These are phyloP conservation scores for Rhizopus stolonifer DNA, from an alignment of 371 early-diverging fungal genomes.

Conservation along the genomic window DNA sequence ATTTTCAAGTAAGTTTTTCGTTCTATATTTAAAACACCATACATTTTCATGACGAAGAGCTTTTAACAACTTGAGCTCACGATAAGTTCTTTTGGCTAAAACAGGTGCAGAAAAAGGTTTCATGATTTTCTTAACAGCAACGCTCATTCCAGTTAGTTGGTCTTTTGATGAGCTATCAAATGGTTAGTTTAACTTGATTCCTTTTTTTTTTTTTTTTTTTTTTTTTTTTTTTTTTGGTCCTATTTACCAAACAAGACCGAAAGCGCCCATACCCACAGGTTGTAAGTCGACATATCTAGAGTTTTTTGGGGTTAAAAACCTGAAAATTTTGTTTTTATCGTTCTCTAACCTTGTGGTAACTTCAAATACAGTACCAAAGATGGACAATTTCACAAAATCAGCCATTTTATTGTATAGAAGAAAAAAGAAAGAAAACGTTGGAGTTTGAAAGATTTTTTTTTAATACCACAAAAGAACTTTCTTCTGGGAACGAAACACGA, in stretches of 20 bases:
- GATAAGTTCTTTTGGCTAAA: constrained; percentile 89
- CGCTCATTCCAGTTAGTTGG: constrained; percentile 74
- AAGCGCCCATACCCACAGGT: constrained; percentile 96
- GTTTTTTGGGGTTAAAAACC: neutral
- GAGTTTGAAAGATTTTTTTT: neutral
- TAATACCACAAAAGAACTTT: too few species aligned
- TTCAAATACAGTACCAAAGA: constrained; percentile 93
- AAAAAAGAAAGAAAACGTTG: neutral
- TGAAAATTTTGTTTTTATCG: too few species aligned
- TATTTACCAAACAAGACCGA: constrained; percentile 95
- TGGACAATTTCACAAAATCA: constrained; percentile 80
- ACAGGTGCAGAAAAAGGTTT: constrained; percentile 90
- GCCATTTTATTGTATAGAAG: constrained; percentile 49
- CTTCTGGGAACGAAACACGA: too few species aligned
- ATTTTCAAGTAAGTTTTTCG: constrained; percentile 1
- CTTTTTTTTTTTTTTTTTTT: constrained; percentile 14
- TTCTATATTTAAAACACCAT: constrained; percentile 1
- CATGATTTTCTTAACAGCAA: constrained; percentile 94
- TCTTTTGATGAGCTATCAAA: constrained; percentile 82
- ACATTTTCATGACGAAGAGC: constrained; percentile 88
- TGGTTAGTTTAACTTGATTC: neutral
- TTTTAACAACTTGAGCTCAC: constrained; percentile 90
- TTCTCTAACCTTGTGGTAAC: constrained; percentile 76
- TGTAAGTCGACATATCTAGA: constrained; percentile 85
- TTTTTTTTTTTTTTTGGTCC: constrained; percentile 12